Percentiles rank a stretch among this genome's conserved stretches.
These are phyloP conservation scores for Eucalyptus viminalis DNA, from an alignment of 345 rosid species.

Conservation along the genomic window DNA sequence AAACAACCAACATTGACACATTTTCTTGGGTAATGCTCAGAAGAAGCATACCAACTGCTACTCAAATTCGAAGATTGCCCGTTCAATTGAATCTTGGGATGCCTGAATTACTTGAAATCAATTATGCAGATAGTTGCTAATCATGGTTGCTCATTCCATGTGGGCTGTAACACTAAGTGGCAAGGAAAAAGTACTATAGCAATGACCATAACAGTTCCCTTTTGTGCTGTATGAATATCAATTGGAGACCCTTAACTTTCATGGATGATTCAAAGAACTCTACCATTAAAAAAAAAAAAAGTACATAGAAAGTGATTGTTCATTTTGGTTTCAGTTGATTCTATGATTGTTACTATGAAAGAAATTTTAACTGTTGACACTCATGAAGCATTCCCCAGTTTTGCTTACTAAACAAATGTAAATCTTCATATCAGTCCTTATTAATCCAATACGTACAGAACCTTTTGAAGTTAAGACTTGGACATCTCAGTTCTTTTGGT, in stretches of 20 bases:
- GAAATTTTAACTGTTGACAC: neutral
- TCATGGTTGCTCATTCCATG: slow-evolving; percentile 80
- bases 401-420: neutral
- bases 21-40: too few species aligned
- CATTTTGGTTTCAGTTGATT: neutral
- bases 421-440: neutral
- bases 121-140: slow-evolving; percentile 73
- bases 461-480: neutral
- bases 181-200: slow-evolving; percentile 50
- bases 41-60: too few species aligned
- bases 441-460: neutral
- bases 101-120: neutral
- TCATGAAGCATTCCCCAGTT: neutral
- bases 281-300: too few species aligned
- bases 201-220: neutral
- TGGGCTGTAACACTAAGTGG: slow-evolving; percentile 81
- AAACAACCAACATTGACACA: too few species aligned
- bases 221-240: neutral
- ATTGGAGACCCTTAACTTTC: neutral
- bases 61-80: neutral
- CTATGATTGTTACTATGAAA: neutral
- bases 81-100: neutral
- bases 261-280: neutral
- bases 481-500: neutral
- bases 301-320: neutral